Base-by-base conservation (phyloP, 352 stramenopile species). In the Phytophthora macrochlamydospora region DNA sequence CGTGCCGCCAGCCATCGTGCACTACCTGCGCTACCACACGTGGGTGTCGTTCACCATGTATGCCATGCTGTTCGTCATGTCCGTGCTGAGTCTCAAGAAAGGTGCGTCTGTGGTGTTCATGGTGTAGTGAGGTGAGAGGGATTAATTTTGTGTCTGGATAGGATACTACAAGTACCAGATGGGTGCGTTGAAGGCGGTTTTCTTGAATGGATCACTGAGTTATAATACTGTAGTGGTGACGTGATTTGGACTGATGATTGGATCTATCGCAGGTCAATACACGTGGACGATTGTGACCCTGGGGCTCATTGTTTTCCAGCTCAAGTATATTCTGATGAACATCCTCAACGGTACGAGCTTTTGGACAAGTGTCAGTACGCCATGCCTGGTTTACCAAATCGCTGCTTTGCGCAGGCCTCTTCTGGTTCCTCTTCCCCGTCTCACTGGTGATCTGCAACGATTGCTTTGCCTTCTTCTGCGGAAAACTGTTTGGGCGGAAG, bases 241-340 rank as follows among this genome's bases (percentile, higher is more conserved):
- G 8, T 53, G 24, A 53, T 51, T 11, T 58, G 29, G 51, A 32
- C 2, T 53, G 24, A 7, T 6, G 31, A 24, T 28, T 12, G 9
- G 13, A 29, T 62, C 3, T 7, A 62, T 37, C 31, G 52, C 53
- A 87, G 76, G 97, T 57, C 95, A 99, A 78, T 91, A 98, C 49
- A 98, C 93, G 65, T 99, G 95, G 95, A 99, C 95, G 6, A 98
- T 99, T 66, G 87, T 98, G 38, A 97, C 95, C 18, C 70, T 99
- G 48, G 95, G 89, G 48, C 67, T 98, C 32, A 98, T 98, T 33
- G 93, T 99, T n/a, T 97, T 97, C 65, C 95, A 99, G 80, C 91
- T 98, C 74, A 98, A 98, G 78, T 98, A 98, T 70, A 94, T 99
- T 43, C 92, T 98, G 62, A 93, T 95, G 73, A 99, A 98, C 71